Percentiles rank a stretch among this genome's conserved stretches.
Evolutionary conservation across 768 basidiomycete genomes (phyloP).

Genomic region (Dictyophora rubrovolvata): DNA sequence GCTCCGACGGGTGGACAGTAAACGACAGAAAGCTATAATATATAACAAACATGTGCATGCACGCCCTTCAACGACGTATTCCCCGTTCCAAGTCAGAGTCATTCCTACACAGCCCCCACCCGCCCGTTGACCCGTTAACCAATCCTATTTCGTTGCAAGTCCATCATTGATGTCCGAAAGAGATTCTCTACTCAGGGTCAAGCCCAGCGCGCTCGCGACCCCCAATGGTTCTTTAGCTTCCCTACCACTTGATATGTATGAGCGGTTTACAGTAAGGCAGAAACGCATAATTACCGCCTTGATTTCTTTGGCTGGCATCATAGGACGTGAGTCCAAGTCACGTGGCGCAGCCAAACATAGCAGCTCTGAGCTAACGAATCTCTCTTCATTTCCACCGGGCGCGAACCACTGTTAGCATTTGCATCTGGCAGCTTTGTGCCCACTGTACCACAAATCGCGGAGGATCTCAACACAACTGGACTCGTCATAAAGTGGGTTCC

Average conservation of each 20-base stretch:
- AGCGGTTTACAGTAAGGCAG: conserved; percentile 41
- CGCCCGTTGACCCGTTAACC: neutral
- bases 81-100: neutral
- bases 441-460: conserved; percentile 62
- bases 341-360: conserved; percentile 16
- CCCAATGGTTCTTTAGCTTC: neutral
- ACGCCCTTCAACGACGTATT: neutral
- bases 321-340: conserved; percentile 37
- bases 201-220: neutral
- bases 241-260: conserved; percentile 31
- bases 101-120: neutral
- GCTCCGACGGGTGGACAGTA: neutral
- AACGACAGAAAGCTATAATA: neutral
- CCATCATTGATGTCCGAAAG: neutral
- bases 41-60: neutral
- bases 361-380: neutral
- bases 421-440: conserved; percentile 63
- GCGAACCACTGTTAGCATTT: conserved; percentile 53
- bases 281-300: conserved; percentile 49
- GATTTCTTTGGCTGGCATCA: conserved; percentile 49
- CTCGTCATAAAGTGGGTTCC: conserved; percentile 42
- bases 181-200: neutral
- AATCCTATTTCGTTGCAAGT: neutral
- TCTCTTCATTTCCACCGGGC: neutral
- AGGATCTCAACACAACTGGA: conserved; percentile 48